Conservation (phyloP, 441 rosid genomes). For the Eruca vesicaria region DNA sequence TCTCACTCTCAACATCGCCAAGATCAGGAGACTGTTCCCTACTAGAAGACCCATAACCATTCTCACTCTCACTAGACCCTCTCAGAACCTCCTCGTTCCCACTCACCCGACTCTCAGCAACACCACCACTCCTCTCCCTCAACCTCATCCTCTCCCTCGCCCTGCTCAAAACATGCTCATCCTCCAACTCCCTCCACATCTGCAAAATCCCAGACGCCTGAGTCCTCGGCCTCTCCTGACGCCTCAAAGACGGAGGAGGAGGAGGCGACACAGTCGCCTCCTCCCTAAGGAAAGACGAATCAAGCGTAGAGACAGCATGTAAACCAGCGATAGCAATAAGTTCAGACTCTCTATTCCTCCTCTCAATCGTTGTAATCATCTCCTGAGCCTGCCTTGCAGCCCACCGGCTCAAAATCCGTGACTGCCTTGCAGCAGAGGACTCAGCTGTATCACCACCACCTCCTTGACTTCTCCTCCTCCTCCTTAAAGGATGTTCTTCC, state of each 20-base stretch:
- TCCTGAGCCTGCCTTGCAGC: slow-evolving; percentile 14
- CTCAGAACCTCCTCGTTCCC: not conserved
- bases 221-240: not conserved
- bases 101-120: not conserved
- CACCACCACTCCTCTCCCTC: not conserved
- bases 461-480: not conserved
- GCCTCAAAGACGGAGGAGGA: not conserved
- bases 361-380: slow-evolving; percentile 2
- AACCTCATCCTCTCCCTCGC: not conserved
- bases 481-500: not conserved
- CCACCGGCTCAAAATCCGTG: not conserved
- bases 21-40: slow-evolving; percentile 1
- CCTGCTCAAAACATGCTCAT: slow-evolving; percentile 1
- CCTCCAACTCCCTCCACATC: slow-evolving; percentile 10
- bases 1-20: slow-evolving; percentile 7
- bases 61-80: slow-evolving; percentile 12
- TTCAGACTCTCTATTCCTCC: slow-evolving; percentile 7
- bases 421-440: slow-evolving; percentile 6
- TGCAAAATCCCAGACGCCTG: slow-evolving; percentile 8
- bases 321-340: not conserved
- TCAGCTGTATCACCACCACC: not conserved
- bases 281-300: slow-evolving; percentile 11
- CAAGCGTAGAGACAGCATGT: not conserved
- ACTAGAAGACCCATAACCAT: slow-evolving; percentile 1
- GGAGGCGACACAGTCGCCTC: not conserved